phyloP scores from a whole-genome alignment of 345 rosid genomes.

The Garcia nutans region DNA sequence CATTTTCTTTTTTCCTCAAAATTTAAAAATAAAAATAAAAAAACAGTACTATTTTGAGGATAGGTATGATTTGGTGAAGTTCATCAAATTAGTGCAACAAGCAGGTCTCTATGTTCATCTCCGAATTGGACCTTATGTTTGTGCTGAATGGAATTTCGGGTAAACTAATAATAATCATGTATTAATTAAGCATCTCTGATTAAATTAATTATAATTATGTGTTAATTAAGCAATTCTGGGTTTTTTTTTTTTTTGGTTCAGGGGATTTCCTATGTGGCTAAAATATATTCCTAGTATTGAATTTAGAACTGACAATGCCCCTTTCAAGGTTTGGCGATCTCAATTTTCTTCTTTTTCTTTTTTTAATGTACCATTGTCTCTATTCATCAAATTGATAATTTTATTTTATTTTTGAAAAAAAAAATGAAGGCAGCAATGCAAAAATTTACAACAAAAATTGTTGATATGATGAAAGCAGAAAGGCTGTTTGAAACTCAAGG shows the following conservation, averaged over 20 bases:
- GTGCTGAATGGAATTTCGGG: constrained; percentile 39
- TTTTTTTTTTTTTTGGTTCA: background rate
- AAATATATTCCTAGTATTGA: constrained; percentile 27
- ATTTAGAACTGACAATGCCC: constrained; percentile 35
- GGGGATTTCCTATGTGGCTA: constrained; percentile 36
- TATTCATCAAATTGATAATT: background rate
- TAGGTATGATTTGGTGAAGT: constrained; percentile 33
- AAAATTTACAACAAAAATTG: constrained; percentile 39
- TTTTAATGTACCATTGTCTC: background rate
- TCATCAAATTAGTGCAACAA: constrained; percentile 32
- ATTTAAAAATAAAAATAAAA: background rate
- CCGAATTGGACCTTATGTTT: constrained; percentile 36
- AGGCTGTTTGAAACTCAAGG: constrained; percentile 42
- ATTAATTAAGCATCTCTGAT: too few species aligned
- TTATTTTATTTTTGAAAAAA: background rate
- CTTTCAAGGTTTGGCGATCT: constrained; percentile 21
- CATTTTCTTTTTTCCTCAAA: background rate
- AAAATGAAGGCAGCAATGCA: constrained; percentile 34
- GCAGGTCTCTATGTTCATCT: constrained; percentile 39
- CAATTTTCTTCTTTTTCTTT: background rate
- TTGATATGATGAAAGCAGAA: constrained; percentile 40
- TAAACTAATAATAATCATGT: background rate
- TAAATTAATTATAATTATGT: too few species aligned
- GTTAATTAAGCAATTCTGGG: too few species aligned
- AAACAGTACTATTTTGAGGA: constrained; percentile 33